Percentiles rank a stretch among this genome's conserved stretches.
Evolutionary conservation across 768 basidiomycete genomes (phyloP).

Genomic region (Pisolithus sp.): DNA sequence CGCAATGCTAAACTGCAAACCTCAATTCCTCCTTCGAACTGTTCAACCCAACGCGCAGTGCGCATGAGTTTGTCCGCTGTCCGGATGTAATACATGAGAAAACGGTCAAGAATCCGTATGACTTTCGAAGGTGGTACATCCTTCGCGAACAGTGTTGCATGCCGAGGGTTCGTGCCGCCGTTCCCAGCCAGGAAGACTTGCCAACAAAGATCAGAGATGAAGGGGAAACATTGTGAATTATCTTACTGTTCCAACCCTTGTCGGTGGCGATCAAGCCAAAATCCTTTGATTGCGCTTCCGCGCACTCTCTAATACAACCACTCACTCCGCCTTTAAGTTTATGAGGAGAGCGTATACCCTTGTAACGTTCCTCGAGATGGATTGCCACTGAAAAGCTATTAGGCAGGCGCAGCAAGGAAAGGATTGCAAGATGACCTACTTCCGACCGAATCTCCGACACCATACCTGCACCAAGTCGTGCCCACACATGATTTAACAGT

Average conservation of each 20-base stretch:
- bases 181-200: slow-evolving; percentile 64
- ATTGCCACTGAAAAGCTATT: slow-evolving; percentile 43
- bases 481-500: slow-evolving; percentile 77
- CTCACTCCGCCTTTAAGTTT: slow-evolving; percentile 74
- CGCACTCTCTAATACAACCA: slow-evolving; percentile 71
- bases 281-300: slow-evolving; percentile 69
- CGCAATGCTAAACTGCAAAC: slow-evolving; percentile 19
- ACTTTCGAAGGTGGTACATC: slow-evolving; percentile 66
- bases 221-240: neutral
- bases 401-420: neutral
- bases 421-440: slow-evolving; percentile 17
- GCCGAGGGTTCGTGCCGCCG: slow-evolving; percentile 55
- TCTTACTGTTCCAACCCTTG: slow-evolving; percentile 69
- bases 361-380: slow-evolving; percentile 65
- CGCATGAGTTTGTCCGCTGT: slow-evolving; percentile 67
- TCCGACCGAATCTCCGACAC: slow-evolving; percentile 69
- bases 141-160: slow-evolving; percentile 58
- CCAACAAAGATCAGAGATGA: neutral
- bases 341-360: slow-evolving; percentile 63
- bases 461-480: slow-evolving; percentile 65
- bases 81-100: slow-evolving; percentile 62
- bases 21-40: slow-evolving; percentile 62
- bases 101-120: slow-evolving; percentile 56
- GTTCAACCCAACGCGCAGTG: slow-evolving; percentile 70
- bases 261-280: slow-evolving; percentile 73